These are phyloP conservation scores for Chytriomyces sp. DNA, from an alignment of 192 early-diverging fungal species.

Conservation along the genomic window DNA sequence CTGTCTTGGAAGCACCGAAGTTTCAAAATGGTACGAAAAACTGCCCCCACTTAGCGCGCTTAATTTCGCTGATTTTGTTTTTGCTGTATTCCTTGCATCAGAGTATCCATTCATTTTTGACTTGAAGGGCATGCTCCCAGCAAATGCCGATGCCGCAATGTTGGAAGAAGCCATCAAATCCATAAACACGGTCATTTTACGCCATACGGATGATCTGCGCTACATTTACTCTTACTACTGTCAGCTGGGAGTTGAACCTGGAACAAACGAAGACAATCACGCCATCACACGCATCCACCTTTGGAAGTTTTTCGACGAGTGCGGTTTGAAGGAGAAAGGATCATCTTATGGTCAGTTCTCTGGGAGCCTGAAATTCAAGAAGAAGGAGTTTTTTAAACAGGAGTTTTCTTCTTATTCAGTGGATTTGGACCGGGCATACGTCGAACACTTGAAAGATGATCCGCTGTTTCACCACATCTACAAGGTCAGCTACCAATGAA, in stretches of 20 bases:
- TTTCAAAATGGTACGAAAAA: conserved; percentile 48
- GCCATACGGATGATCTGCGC: conserved; percentile 49
- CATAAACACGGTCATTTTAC: conserved; percentile 51
- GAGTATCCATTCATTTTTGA: conserved; percentile 50
- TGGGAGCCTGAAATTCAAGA: not conserved
- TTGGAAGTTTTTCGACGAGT: conserved; percentile 52
- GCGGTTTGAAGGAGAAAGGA: conserved; percentile 33
- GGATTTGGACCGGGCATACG: conserved; percentile 51
- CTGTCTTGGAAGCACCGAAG: conserved; percentile 21
- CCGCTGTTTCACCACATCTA: conserved; percentile 29
- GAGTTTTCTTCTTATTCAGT: conserved; percentile 20
- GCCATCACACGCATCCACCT: conserved; percentile 44
- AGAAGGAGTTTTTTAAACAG: conserved; percentile 9
- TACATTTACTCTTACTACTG: conserved; percentile 51
- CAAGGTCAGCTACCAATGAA: conserved; percentile 27
- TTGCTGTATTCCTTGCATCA: not conserved
- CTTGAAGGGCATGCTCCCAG: conserved; percentile 29
- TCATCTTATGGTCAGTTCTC: conserved; percentile 38
- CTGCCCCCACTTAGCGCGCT: not conserved
- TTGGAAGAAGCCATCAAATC: conserved; percentile 39
- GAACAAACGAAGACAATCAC: not conserved
- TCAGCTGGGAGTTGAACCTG: not conserved
- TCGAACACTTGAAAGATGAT: conserved; percentile 42
- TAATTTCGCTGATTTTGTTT: not conserved
- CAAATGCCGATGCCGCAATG: conserved; percentile 6